A percentile compares a stretch with the other conserved stretches of the same genome.
Evolutionary conservation across 169 alveolate species (phyloP).

Genomic region (Babesia sp.): DNA sequence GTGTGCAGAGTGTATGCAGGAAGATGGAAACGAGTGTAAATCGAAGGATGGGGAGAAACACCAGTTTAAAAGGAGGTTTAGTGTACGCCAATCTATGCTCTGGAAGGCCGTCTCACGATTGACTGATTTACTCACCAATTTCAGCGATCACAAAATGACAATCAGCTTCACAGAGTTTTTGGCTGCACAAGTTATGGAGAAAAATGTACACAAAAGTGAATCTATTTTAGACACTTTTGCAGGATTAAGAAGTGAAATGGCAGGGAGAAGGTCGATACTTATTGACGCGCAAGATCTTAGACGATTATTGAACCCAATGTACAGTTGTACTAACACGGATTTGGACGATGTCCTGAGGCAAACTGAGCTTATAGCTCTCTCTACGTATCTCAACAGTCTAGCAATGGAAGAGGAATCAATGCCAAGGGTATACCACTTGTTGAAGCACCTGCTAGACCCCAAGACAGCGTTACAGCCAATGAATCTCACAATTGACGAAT

Average conservation of each 20-base stretch:
- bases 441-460: constrained; percentile 5
- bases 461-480: not conserved
- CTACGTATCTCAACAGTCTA: not conserved
- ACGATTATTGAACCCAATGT: constrained; percentile 51
- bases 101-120: constrained; percentile 52
- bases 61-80: constrained; percentile 24
- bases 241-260: constrained; percentile 58
- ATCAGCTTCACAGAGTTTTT: constrained; percentile 63
- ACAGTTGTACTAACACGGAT: constrained; percentile 26
- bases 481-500: constrained; percentile 48
- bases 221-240: constrained; percentile 62
- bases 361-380: constrained; percentile 34
- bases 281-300: constrained; percentile 52
- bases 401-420: constrained; percentile 26
- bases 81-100: constrained; percentile 35
- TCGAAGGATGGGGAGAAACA: not conserved
- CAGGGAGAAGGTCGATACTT: constrained; percentile 60
- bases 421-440: constrained; percentile 11
- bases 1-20: constrained; percentile 20
- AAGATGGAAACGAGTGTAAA: not conserved
- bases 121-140: constrained; percentile 11
- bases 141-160: constrained; percentile 34
- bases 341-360: constrained; percentile 38
- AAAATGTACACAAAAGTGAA: constrained; percentile 44
- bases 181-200: constrained; percentile 56